phyloP scores from a whole-genome alignment of 768 basidiomycete genomes.

The Tulasnella sp. region DNA sequence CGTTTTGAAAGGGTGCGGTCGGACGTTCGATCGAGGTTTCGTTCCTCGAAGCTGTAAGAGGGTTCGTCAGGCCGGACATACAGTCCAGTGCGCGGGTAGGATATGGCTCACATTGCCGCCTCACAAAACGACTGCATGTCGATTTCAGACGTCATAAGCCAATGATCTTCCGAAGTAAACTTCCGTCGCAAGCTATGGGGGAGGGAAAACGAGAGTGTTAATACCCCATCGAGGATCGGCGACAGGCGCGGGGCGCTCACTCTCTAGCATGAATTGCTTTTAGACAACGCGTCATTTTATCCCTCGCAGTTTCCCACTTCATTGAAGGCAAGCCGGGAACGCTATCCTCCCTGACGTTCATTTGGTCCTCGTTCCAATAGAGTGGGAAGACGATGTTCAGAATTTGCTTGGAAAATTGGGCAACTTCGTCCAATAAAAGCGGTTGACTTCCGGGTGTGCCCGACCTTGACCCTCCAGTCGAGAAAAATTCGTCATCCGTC shows the following conservation, averaged over 20 bases:
- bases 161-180: slow-evolving; percentile 80
- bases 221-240: not conserved
- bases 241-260: slow-evolving; percentile 49
- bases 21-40: slow-evolving; percentile 38
- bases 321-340: slow-evolving; percentile 44
- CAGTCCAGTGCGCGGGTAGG: not conserved
- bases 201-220: not conserved
- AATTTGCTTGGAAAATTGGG: slow-evolving; percentile 68
- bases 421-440: slow-evolving; percentile 75
- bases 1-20: slow-evolving; percentile 54
- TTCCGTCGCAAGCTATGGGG: slow-evolving; percentile 66
- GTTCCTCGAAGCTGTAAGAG: slow-evolving; percentile 58
- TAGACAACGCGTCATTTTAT: slow-evolving; percentile 72
- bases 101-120: slow-evolving; percentile 67
- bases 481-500: slow-evolving; percentile 97
- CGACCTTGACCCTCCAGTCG: slow-evolving; percentile 33
- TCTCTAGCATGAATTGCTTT: slow-evolving; percentile 83
- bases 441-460: slow-evolving; percentile 50
- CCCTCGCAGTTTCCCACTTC: slow-evolving; percentile 67
- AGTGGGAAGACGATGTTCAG: slow-evolving; percentile 81
- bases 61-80: not conserved
- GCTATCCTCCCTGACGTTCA: slow-evolving; percentile 43
- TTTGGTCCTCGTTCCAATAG: slow-evolving; percentile 59
- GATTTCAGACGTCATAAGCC: slow-evolving; percentile 62
- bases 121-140: slow-evolving; percentile 74